A percentile compares a stretch with the other conserved stretches of the same genome.
Evolutionary conservation across 352 stramenopile genomes (phyloP).

Genomic region (Pythium sukuiense): DNA sequence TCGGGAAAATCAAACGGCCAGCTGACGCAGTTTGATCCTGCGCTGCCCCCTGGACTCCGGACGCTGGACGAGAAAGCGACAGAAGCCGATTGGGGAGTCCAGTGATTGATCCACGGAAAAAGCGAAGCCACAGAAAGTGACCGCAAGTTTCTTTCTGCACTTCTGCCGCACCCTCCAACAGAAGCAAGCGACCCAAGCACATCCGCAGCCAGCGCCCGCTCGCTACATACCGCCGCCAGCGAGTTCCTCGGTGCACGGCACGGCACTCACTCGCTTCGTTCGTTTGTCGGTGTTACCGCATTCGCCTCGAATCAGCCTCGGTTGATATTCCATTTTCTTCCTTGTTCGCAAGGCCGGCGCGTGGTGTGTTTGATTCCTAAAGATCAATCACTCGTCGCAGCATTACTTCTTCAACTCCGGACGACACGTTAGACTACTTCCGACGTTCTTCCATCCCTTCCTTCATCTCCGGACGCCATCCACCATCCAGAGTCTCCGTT

Average conservation of each 20-base stretch:
- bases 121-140: conserved; percentile 18
- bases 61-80: background rate
- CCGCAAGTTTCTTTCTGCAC: conserved; percentile 30
- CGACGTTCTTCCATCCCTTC: background rate
- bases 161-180: conserved; percentile 10
- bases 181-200: conserved; percentile 8
- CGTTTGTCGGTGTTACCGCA: background rate
- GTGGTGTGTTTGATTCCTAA: background rate
- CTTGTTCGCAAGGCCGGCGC: conserved; percentile 17
- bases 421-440: conserved; percentile 2
- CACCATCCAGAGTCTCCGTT: conserved; percentile 6
- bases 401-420: background rate
- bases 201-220: conserved; percentile 5
- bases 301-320: conserved; percentile 11
- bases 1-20: background rate
- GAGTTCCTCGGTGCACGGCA: conserved; percentile 12
- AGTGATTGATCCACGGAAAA: conserved; percentile 7
- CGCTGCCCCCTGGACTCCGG: background rate
- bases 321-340: conserved; percentile 26
- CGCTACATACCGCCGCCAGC: conserved; percentile 13
- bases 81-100: conserved; percentile 3
- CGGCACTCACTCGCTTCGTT: background rate
- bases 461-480: conserved; percentile 2
- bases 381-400: background rate
- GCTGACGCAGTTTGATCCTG: conserved; percentile 3